Percentiles rank a stretch among this genome's conserved stretches.
These are phyloP conservation scores for Trypanosoma boissoni DNA, from an alignment of 208 protist species.

Conservation along the genomic window DNA sequence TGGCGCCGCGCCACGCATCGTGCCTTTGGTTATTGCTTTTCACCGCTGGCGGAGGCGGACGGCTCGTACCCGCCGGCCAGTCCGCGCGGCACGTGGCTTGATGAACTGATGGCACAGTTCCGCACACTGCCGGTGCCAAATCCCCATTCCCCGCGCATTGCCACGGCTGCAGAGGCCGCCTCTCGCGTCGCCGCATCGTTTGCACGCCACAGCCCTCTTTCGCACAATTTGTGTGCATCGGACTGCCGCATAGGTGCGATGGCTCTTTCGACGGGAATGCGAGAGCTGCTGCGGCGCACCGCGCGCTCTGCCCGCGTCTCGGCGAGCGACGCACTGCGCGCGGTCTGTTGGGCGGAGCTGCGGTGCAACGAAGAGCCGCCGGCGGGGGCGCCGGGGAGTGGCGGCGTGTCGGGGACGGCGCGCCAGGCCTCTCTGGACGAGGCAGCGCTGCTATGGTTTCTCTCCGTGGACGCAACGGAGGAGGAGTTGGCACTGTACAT, in stretches of 20 bases:
- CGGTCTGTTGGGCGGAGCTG: conserved; percentile 70
- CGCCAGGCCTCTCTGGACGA: conserved; percentile 41
- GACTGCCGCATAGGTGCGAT: conserved; percentile 24
- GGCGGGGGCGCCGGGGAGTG: neutral
- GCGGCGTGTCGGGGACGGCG: conserved; percentile 35
- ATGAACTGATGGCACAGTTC: conserved; percentile 41
- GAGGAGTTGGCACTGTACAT: conserved; percentile 45
- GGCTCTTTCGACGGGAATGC: conserved; percentile 26
- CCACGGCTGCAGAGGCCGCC: conserved; percentile 15
- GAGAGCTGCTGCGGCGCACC: conserved; percentile 13
- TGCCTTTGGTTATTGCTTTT: conserved; percentile 57
- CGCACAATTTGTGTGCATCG: neutral
- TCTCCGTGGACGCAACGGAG: conserved; percentile 57
- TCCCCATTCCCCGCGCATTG: too few species aligned
- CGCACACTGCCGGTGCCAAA: too few species aligned
- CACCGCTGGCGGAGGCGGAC: conserved; percentile 58
- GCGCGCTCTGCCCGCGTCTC: conserved; percentile 9
- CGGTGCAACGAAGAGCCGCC: conserved; percentile 27
- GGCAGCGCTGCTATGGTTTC: conserved; percentile 44
- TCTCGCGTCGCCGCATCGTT: neutral
- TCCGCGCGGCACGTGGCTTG: conserved; percentile 39
- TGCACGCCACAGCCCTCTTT: neutral
- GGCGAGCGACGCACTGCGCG: conserved; percentile 34
- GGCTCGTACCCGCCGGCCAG: conserved; percentile 42
- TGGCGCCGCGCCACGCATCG: conserved; percentile 44